These are phyloP conservation scores for Lactarius hengduanensis DNA, from an alignment of 768 basidiomycete species.

Conservation along the genomic window DNA sequence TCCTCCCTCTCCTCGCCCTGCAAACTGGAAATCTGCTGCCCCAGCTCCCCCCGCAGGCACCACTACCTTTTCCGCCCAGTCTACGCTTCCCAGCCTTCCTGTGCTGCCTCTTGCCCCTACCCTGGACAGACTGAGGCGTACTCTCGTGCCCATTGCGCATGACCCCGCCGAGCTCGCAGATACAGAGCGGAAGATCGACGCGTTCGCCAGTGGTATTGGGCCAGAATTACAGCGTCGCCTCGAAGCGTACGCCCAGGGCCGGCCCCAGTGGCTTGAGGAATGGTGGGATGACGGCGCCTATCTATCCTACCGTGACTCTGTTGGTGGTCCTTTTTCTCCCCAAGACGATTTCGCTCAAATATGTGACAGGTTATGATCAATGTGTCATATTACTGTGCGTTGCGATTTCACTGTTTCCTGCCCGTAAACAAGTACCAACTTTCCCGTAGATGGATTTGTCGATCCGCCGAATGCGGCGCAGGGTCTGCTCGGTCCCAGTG, in stretches of 20 bases:
- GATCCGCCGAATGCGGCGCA: constrained; percentile 53
- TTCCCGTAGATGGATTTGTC: constrained; percentile 68
- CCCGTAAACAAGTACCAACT: not conserved
- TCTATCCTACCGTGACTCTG: constrained; percentile 82
- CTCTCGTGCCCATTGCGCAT: constrained; percentile 71
- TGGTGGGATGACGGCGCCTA: constrained; percentile 94
- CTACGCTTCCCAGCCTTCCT: constrained; percentile 66
- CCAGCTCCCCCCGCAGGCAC: constrained; percentile 51
- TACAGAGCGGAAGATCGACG: constrained; percentile 62
- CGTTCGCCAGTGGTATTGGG: constrained; percentile 47
- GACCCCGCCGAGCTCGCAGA: constrained; percentile 55
- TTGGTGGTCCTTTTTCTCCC: constrained; percentile 37
- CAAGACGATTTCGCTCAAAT: constrained; percentile 3
- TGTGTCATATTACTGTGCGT: constrained; percentile 89
- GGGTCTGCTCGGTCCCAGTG: constrained; percentile 36
- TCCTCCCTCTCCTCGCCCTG: constrained; percentile 40
- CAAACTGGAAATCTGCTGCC: constrained; percentile 70
- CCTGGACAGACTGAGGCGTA: constrained; percentile 63
- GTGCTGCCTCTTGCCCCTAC: constrained; percentile 69
- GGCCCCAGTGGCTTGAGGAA: constrained; percentile 81
- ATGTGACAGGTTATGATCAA: constrained; percentile 71
- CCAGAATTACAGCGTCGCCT: constrained; percentile 64
- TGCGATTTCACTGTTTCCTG: not conserved
- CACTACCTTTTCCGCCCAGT: constrained; percentile 65
- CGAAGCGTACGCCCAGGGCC: constrained; percentile 49